These are phyloP conservation scores for Mortierella sp. DNA, from an alignment of 371 early-diverging fungal species.

Conservation along the genomic window DNA sequence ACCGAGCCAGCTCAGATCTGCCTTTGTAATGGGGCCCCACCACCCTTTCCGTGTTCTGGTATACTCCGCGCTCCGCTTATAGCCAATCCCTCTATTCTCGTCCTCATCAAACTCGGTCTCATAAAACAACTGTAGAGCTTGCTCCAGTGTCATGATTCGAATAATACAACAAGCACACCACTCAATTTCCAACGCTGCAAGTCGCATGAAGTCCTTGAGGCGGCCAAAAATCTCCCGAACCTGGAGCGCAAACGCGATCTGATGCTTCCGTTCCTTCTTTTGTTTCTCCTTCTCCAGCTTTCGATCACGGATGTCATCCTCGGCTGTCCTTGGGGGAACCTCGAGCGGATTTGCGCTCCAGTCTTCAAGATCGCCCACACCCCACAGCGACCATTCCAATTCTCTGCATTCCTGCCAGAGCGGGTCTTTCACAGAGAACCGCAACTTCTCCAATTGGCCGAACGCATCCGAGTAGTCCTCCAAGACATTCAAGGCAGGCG, in stretches of 20 bases:
- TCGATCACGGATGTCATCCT: neutral
- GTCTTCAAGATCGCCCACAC: neutral
- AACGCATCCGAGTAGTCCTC: neutral
- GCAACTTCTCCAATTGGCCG: neutral
- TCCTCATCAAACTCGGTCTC: constrained; percentile 16
- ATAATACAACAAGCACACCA: neutral
- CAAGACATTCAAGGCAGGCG: neutral
- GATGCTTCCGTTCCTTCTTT: neutral
- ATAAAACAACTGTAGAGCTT: neutral
- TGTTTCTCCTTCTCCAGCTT: neutral
- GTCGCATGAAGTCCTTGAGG: neutral
- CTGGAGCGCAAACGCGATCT: neutral
- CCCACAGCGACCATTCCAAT: neutral
- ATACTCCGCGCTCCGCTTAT: neutral
- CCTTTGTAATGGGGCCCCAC: neutral
- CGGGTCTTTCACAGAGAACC: neutral
- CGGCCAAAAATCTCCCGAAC: constrained; percentile 11
- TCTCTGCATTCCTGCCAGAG: neutral
- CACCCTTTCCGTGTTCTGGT: neutral
- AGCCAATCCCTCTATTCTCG: neutral
- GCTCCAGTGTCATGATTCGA: neutral
- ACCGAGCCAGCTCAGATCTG: constrained; percentile 10
- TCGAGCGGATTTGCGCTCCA: too few relatives aligned
- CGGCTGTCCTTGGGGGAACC: neutral
- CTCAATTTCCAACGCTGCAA: neutral